Evolutionary conservation across 192 early-diverging fungal genomes (phyloP).

Genomic region (Backusella mclennaniae): DNA sequence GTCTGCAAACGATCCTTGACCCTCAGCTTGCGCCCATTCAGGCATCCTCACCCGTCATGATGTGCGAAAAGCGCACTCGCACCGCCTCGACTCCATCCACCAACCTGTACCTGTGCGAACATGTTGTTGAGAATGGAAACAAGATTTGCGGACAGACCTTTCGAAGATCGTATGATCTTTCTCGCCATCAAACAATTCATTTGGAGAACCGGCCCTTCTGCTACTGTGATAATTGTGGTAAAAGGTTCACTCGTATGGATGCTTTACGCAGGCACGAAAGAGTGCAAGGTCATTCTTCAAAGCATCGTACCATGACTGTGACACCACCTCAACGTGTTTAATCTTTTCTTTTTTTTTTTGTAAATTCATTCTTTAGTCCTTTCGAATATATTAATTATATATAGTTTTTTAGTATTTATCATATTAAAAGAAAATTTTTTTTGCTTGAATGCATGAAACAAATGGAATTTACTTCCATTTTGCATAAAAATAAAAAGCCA

Average conservation of each 20-base stretch:
- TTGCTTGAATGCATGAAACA: neutral
- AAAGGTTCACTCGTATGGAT: slow-evolving; percentile 41
- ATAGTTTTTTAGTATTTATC: neutral
- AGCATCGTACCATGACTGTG: slow-evolving; percentile 9
- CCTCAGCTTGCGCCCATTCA: slow-evolving; percentile 14
- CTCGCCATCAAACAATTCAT: slow-evolving; percentile 36
- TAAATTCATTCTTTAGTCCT: neutral
- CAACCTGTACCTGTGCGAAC: slow-evolving; percentile 15
- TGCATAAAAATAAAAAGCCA: neutral
- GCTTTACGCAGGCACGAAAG: slow-evolving; percentile 36
- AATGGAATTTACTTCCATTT: neutral
- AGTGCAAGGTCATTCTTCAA: slow-evolving; percentile 34
- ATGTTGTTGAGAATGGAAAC: slow-evolving; percentile 13
- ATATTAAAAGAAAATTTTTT: neutral
- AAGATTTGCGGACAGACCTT: slow-evolving; percentile 35
- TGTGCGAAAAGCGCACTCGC: neutral
- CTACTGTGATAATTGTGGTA: slow-evolving; percentile 36
- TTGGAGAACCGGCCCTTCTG: slow-evolving; percentile 34
- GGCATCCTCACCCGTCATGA: neutral
- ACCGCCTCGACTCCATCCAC: neutral
- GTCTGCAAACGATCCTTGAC: neutral
- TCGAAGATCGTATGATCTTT: slow-evolving; percentile 35
- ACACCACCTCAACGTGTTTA: neutral
- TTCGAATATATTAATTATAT: neutral
- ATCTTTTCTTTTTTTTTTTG: neutral